These are phyloP conservation scores for Phoenix dactylifera DNA, from an alignment of 176 grass and related monocot species.

Conservation along the genomic window DNA sequence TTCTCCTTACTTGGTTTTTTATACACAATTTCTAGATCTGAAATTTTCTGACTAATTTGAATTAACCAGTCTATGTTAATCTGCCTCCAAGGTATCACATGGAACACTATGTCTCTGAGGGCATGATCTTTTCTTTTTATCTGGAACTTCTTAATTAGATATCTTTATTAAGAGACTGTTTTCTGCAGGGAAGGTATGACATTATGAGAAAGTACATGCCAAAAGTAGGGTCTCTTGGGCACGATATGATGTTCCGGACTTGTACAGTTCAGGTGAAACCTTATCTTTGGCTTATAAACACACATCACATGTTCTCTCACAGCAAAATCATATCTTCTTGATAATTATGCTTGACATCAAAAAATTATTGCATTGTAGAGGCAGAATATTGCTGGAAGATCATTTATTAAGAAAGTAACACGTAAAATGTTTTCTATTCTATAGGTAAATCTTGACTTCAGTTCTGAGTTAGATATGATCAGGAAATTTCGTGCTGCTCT, in stretches of 20 bases:
- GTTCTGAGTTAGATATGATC: constrained; percentile 95
- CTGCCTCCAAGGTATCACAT: too few relatives aligned
- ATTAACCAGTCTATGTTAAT: too few relatives aligned
- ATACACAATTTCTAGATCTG: too few relatives aligned
- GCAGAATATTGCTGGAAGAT: neutral
- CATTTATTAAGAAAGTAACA: constrained; percentile 2
- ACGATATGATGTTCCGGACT: constrained; percentile 99
- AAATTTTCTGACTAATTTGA: too few relatives aligned
- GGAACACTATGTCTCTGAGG: too few relatives aligned
- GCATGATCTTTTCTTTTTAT: too few relatives aligned
- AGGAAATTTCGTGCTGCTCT: constrained; percentile 83
- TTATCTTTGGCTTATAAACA: neutral
- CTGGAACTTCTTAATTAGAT: too few relatives aligned
- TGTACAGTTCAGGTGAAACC: constrained; percentile 79
- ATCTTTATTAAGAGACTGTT: neutral
- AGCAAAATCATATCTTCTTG: neutral
- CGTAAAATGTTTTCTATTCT: constrained; percentile 8
- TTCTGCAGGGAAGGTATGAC: constrained; percentile 69
- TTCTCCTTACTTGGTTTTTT: too few relatives aligned
- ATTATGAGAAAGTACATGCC: constrained; percentile 99
- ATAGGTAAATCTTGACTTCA: constrained; percentile 99
- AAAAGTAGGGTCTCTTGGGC: constrained; percentile 94
- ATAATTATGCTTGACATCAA: neutral
- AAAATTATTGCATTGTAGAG: too few relatives aligned
- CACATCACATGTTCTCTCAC: neutral